Evolutionary conservation across 345 rosid species (phyloP).

Genomic region (Gossypium longicalyx): DNA sequence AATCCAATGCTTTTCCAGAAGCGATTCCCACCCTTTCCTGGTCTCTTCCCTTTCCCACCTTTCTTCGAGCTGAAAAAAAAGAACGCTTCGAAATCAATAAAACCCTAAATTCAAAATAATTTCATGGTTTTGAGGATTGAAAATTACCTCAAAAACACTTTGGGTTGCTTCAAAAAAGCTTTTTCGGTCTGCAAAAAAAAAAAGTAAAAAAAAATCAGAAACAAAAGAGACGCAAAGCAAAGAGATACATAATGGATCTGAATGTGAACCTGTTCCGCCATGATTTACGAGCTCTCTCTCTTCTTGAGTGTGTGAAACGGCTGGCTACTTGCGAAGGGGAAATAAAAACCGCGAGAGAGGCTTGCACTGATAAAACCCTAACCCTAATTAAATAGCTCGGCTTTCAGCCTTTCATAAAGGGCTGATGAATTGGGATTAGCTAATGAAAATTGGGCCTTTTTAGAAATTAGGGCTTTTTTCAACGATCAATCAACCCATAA

Average conservation of each 20-base stretch:
- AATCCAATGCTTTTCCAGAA: background rate
- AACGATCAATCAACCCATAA: too few relatives aligned
- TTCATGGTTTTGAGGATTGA: background rate
- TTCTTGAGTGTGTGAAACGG: too few relatives aligned
- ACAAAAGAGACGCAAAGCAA: background rate
- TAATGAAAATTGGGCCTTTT: too few relatives aligned
- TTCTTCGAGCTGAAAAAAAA: slow-evolving; percentile 56
- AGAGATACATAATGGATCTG: too few relatives aligned
- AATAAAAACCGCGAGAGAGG: too few relatives aligned
- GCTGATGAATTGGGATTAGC: too few relatives aligned
- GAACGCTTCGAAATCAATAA: background rate
- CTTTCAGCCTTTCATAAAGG: too few relatives aligned
- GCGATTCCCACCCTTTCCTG: background rate
- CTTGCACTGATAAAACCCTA: too few relatives aligned
- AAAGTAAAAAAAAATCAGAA: background rate
- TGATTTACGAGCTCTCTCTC: background rate
- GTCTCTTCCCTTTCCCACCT: slow-evolving; percentile 52
- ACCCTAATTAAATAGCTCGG: too few relatives aligned
- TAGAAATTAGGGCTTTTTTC: too few relatives aligned
- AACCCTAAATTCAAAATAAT: background rate
- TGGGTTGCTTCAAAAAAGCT: slow-evolving; percentile 62
- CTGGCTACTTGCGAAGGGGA: too few relatives aligned
- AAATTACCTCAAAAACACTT: slow-evolving; percentile 46
- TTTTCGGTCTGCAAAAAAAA: slow-evolving; percentile 42
- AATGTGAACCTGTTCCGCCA: background rate